phyloP scores from a whole-genome alignment of 2,329 filamentous ascomycete genomes.

The Paraphoma chrysanthemicola region DNA sequence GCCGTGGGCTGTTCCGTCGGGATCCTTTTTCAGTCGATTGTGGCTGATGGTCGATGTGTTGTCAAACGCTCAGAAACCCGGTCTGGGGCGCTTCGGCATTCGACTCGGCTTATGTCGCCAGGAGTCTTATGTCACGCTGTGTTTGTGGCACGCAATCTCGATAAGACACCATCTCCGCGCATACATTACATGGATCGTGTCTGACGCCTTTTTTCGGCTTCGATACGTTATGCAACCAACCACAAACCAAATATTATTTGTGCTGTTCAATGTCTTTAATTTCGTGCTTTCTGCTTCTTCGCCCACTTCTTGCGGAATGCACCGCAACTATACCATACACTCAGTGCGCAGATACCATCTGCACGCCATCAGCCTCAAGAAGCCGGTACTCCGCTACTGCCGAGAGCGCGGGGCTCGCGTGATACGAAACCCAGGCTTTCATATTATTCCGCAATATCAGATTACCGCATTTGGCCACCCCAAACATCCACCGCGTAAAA shows the following conservation, averaged over 20 bases:
- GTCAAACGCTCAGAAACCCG: background rate
- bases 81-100: background rate
- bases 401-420: conserved; percentile 33
- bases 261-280: too few relatives aligned
- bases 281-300: background rate
- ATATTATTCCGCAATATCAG: conserved; percentile 33
- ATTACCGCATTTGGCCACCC: conserved; percentile 22
- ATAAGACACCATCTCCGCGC: too few relatives aligned
- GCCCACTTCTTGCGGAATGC: background rate
- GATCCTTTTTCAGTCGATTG: background rate
- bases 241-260: too few relatives aligned
- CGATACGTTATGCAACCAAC: too few relatives aligned
- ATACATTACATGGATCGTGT: too few relatives aligned
- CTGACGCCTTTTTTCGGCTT: too few relatives aligned
- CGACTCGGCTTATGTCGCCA: background rate
- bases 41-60: background rate
- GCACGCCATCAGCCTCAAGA: conserved; percentile 9
- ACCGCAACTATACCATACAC: background rate
- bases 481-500: conserved; percentile 30
- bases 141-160: too few relatives aligned
- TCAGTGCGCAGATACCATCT: background rate
- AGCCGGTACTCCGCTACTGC: conserved; percentile 19
- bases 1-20: background rate
- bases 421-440: conserved; percentile 15
- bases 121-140: too few relatives aligned